Conservation (phyloP, 805 yeast species). For the Candida stauntonica region DNA sequence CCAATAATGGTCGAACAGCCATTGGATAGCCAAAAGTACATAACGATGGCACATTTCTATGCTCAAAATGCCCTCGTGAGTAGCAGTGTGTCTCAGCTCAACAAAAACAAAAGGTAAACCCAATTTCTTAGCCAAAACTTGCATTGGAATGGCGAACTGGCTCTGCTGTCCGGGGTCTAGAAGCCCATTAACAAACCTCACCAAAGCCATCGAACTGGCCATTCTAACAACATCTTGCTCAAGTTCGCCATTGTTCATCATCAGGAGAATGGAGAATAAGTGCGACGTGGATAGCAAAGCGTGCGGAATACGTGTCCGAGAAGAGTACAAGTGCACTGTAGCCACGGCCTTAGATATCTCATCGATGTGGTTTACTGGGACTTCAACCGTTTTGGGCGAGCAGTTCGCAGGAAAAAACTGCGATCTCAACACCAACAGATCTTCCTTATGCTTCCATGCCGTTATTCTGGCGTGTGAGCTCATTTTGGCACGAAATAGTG, state of each 20-base stretch:
- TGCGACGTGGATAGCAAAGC: slow-evolving; percentile 17
- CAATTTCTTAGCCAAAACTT: slow-evolving; percentile 62
- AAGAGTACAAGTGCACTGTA: slow-evolving; percentile 14
- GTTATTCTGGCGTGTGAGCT: slow-evolving; percentile 9
- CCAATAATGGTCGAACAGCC: slow-evolving; percentile 83
- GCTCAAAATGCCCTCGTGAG: slow-evolving; percentile 83
- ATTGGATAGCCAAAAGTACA: slow-evolving; percentile 55
- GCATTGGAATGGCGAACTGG: slow-evolving; percentile 72
- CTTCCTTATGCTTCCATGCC: slow-evolving; percentile 12
- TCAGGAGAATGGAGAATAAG: slow-evolving; percentile 11
- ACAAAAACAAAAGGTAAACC: slow-evolving; percentile 79
- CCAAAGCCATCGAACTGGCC: slow-evolving; percentile 53
- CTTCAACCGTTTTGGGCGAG: neutral
- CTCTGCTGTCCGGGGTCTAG: slow-evolving; percentile 84
- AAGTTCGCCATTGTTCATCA: neutral
- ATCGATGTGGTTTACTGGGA: slow-evolving; percentile 1
- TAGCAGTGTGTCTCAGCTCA: slow-evolving; percentile 83
- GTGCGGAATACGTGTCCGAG: slow-evolving; percentile 18
- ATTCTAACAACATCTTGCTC: slow-evolving; percentile 7
- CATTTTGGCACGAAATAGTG: no score
- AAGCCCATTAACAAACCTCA: slow-evolving; percentile 86
- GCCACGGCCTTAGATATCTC: slow-evolving; percentile 11
- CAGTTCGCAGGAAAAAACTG: slow-evolving; percentile 10
- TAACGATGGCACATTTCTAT: slow-evolving; percentile 62
- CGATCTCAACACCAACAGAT: slow-evolving; percentile 14